Evolutionary conservation across 768 basidiomycete species (phyloP), one percentile per base, ranked within the genome.

Genomic region (Mycena chlorophos): DNA sequence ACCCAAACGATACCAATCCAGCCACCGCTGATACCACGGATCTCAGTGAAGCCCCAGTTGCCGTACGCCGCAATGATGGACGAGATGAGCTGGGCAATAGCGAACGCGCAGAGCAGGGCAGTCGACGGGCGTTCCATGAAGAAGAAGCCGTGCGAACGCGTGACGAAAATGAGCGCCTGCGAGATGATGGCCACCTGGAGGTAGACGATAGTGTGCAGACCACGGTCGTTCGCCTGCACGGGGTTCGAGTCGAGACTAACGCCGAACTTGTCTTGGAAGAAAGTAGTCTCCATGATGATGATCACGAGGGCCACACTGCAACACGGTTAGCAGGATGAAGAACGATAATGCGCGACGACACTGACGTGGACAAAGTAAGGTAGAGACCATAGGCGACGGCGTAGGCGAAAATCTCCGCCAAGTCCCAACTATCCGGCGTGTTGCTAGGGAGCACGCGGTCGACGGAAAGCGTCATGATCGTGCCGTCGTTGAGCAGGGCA

Each of bases 1-100:
- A 95, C 82, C 95, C 95, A 98, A 56, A 96, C 81, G 62, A 98
- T 94, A 75, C 95, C 96, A 62, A 98, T 91, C 95, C 95, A 98
- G 25, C 87, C 90, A 68, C 91, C 95, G 58, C 89, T 91, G 70
- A 98, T 86, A 22, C 75, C 68, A 29, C 77, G 70, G 61, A 98
- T 90, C 51, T 87, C 69, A 29, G 94, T 95, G 84, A 98, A 98
- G 71, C 91, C 89, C 90, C 90, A 97, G 81, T 97, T 68, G 65
- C 81, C 95, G 73, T 88, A 98, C 12, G 79, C 92, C 46, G 95
- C 95, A 63, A 98, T 98, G 78, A 98, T 95, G 37, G 92, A 91
- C 1, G 95, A 94, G 51, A 98, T 78, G 55, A 97, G 84, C 76
- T 98, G 96, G 17, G 96, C 96, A 54, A 98, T 67, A 71, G 85